Conservation (phyloP, 139 green algal species). For the Chlorella sp. region DNA sequence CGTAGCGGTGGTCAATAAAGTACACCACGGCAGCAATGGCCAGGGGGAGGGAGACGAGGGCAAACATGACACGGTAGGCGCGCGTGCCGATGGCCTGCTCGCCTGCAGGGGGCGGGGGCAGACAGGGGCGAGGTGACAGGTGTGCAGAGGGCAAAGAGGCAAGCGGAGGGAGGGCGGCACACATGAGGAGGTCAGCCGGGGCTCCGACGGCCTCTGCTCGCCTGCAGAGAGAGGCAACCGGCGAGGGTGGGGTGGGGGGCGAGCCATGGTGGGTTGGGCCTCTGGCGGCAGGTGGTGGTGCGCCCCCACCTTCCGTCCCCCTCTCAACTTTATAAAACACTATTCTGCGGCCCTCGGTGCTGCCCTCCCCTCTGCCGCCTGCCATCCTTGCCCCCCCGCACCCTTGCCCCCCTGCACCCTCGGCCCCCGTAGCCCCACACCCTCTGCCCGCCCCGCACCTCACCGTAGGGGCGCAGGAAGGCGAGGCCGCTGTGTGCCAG, state of each 20-base stretch:
- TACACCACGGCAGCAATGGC: slow-evolving; percentile 90
- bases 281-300: too few species aligned
- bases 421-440: neutral
- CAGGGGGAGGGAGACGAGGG: slow-evolving; percentile 85
- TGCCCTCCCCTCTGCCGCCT: too few species aligned
- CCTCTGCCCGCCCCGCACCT: neutral
- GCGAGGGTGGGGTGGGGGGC: too few species aligned
- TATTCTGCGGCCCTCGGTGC: neutral
- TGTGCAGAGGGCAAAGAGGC: neutral
- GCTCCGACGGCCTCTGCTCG: neutral
- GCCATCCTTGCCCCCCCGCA: too few species aligned
- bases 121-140: neutral
- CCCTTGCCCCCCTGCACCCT: too few species aligned
- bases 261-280: too few species aligned
- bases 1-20: slow-evolving; percentile 98
- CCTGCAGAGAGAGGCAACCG: neutral
- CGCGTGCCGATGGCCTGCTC: slow-evolving; percentile 89
- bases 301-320: too few species aligned
- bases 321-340: neutral
- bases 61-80: slow-evolving; percentile 95
- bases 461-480: slow-evolving; percentile 81
- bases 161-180: neutral
- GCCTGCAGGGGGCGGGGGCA: slow-evolving; percentile 48
- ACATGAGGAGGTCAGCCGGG: neutral
- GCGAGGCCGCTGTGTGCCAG: slow-evolving; percentile 91